phyloP scores from a whole-genome alignment of 768 basidiomycete species.

The Boletales sp. region DNA sequence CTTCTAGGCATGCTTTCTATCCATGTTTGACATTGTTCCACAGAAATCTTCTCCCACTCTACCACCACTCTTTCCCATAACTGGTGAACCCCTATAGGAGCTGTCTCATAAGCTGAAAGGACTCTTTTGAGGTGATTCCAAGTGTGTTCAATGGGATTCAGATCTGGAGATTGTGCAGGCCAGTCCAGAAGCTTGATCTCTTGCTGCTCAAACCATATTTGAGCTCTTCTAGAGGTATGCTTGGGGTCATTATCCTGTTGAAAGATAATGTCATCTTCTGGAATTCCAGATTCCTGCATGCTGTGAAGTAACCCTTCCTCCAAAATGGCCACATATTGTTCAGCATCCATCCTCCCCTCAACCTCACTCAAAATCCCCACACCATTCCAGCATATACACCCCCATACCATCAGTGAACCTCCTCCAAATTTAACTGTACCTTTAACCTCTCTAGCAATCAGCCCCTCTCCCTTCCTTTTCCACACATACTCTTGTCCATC shows the following conservation, averaged over 20 bases:
- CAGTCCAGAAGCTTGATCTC: too few relatives aligned
- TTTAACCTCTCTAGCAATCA: too few relatives aligned
- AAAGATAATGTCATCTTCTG: not conserved
- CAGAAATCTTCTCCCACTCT: not conserved
- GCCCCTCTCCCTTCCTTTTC: too few relatives aligned
- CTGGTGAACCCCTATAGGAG: not conserved
- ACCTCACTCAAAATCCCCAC: too few relatives aligned
- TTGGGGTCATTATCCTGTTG: not conserved
- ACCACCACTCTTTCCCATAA: not conserved
- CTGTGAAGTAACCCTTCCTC: not conserved
- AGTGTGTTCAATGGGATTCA: too few relatives aligned
- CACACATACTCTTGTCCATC: too few relatives aligned
- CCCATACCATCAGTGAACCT: too few relatives aligned
- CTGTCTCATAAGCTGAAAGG: not conserved
- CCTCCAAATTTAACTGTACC: too few relatives aligned
- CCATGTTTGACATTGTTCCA: not conserved
- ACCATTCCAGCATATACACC: too few relatives aligned
- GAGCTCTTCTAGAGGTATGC: not conserved
- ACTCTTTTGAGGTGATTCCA: too few relatives aligned
- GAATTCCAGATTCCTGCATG: not conserved
- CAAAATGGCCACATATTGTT: not conserved
- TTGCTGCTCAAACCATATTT: not conserved
- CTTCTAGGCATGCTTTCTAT: conserved; percentile 3
- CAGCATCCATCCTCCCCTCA: not conserved
- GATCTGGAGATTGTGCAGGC: too few relatives aligned